Evolutionary conservation across 345 rosid species (phyloP).

Genomic region (Triadica sebifera): DNA sequence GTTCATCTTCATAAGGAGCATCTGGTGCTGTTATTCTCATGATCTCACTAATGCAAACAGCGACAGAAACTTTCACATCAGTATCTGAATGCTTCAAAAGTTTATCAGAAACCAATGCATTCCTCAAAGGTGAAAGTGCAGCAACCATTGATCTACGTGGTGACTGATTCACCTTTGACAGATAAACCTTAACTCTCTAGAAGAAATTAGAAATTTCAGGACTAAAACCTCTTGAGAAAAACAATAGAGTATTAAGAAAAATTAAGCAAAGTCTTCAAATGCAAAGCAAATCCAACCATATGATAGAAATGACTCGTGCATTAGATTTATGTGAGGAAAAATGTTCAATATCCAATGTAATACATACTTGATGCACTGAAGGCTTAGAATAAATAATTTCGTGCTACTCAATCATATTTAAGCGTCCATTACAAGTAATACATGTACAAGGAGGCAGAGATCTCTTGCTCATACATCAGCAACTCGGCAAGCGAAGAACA

Average conservation of each 20-base stretch:
- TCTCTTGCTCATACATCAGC: not conserved
- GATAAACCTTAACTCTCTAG: conserved; percentile 54
- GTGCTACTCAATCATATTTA: not conserved
- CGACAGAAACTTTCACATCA: conserved; percentile 66
- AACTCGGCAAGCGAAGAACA: not conserved
- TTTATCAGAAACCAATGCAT: conserved; percentile 45
- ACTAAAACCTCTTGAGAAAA: not conserved
- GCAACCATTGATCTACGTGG: conserved; percentile 35
- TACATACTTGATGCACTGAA: not conserved
- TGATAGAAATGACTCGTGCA: not conserved
- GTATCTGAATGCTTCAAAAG: conserved; percentile 52
- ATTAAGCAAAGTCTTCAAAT: not conserved
- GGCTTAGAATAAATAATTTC: not conserved
- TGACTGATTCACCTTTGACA: conserved; percentile 55
- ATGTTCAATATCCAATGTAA: not conserved
- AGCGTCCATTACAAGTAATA: not conserved
- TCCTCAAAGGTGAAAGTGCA: conserved; percentile 49
- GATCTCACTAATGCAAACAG: conserved; percentile 65
- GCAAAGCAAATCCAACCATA: not conserved
- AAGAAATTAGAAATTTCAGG: not conserved
- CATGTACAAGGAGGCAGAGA: not conserved
- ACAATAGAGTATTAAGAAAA: not conserved
- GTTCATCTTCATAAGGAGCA: conserved; percentile 58
- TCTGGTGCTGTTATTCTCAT: conserved; percentile 76
- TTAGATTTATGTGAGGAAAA: not conserved